Evolutionary conservation across 2,329 filamentous ascomycete genomes (phyloP).

Genomic region (Cercospora citrullina): DNA sequence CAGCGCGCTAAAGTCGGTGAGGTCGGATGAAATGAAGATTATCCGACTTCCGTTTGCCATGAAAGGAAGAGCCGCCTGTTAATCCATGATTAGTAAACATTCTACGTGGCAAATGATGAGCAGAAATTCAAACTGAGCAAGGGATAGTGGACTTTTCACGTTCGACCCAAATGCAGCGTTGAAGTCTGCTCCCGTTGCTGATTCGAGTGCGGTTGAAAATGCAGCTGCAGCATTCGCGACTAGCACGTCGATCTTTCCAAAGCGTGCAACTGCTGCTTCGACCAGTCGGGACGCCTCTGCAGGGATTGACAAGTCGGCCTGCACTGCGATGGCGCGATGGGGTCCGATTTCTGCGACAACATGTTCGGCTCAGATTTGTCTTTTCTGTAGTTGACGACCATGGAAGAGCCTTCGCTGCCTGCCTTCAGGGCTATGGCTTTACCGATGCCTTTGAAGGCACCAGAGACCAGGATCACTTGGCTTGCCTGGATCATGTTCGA

Average conservation of each 20-base stretch:
- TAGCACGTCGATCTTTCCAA: neutral
- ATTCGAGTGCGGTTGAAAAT: neutral
- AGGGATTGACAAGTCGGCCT: neutral
- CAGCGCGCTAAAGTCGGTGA: neutral
- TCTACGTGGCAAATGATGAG: neutral
- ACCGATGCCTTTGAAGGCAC: neutral
- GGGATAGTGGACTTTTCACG: neutral
- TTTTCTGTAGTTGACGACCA: neutral
- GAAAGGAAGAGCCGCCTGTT: neutral
- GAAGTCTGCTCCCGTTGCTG: neutral
- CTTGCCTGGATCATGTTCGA: neutral
- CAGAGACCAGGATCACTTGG: neutral
- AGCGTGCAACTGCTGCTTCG: neutral
- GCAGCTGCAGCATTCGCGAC: neutral
- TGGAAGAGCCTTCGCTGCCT: neutral
- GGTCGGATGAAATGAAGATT: neutral
- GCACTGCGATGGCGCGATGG: neutral
- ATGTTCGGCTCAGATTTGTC: neutral
- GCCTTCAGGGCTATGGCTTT: neutral
- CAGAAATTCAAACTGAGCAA: neutral
- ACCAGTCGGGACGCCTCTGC: neutral
- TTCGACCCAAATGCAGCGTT: neutral
- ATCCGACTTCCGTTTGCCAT: neutral
- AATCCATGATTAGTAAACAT: neutral
- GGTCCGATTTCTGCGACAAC: neutral